These are phyloP conservation scores for Arthrobotrys musiformis DNA, from an alignment of 2,329 filamentous ascomycete species.

Conservation along the genomic window DNA sequence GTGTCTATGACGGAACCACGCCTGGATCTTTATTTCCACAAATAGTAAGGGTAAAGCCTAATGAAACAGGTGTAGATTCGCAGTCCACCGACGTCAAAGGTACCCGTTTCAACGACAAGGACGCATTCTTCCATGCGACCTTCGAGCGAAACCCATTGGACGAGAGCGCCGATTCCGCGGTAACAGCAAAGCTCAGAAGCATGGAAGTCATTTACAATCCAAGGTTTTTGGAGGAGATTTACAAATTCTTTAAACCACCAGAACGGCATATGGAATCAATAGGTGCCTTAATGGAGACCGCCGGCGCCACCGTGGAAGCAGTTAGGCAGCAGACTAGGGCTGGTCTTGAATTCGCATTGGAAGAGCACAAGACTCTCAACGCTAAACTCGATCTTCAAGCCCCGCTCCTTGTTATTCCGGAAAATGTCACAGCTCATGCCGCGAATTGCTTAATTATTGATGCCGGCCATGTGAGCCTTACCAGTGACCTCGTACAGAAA, in stretches of 20 bases:
- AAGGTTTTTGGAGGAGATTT: conserved; percentile 87
- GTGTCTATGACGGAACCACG: conserved; percentile 95
- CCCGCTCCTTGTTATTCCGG: conserved; percentile 93
- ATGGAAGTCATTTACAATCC: conserved; percentile 99
- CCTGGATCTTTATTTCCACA: conserved; percentile 90
- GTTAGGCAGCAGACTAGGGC: conserved; percentile 94
- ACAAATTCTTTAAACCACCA: conserved; percentile 94
- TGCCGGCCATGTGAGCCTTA: conserved; percentile 93
- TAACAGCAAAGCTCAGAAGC: conserved; percentile 91
- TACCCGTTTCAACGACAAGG: conserved; percentile 30
- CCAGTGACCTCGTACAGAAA: conserved; percentile 91
- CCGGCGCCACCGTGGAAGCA: conserved; percentile 93
- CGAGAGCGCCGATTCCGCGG: conserved; percentile 86
- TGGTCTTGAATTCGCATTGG: conserved; percentile 92
- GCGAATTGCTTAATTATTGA: conserved; percentile 93
- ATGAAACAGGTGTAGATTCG: conserved; percentile 70
- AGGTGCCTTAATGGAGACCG: conserved; percentile 91
- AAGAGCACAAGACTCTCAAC: conserved; percentile 98
- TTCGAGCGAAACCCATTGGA: conserved; percentile 96
- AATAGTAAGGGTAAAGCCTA: conserved; percentile 88
- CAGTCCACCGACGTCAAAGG: conserved; percentile 59
- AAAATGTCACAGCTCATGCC: conserved; percentile 83
- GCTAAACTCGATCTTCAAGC: conserved; percentile 95
- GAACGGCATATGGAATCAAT: conserved; percentile 99
- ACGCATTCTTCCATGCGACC: conserved; percentile 84